Conservation (phyloP, 768 basidiomycete genomes). For the Imleria badia region DNA sequence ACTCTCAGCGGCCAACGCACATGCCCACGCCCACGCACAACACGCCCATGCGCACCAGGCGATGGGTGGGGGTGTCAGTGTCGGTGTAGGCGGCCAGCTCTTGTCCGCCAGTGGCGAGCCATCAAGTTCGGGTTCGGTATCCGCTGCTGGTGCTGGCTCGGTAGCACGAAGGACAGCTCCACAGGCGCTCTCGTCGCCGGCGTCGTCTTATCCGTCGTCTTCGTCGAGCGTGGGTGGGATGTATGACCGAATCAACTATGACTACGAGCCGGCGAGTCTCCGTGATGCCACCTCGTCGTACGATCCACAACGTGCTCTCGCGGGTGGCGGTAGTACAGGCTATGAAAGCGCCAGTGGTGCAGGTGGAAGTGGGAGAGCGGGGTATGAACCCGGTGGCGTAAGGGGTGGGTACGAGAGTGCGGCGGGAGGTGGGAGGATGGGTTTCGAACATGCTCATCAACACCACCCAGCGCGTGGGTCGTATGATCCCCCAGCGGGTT, state of each 20-base stretch:
- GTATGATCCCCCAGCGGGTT: slow-evolving; percentile 25
- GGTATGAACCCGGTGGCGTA: slow-evolving; percentile 18
- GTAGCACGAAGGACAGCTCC: slow-evolving; percentile 13
- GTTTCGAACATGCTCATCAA: slow-evolving; percentile 29
- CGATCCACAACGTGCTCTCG: slow-evolving; percentile 22
- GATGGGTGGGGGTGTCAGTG: slow-evolving; percentile 5
- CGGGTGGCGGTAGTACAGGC: slow-evolving; percentile 1
- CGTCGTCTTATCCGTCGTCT: slow-evolving; percentile 18
- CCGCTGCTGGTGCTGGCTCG: background rate
- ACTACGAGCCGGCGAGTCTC: slow-evolving; percentile 16
- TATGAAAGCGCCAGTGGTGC: slow-evolving; percentile 18
- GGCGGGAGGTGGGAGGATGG: slow-evolving; percentile 9
- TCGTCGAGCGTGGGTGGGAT: slow-evolving; percentile 17
- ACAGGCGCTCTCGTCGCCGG: slow-evolving; percentile 14
- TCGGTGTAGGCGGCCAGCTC: slow-evolving; percentile 19
- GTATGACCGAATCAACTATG: slow-evolving; percentile 25
- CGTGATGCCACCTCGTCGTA: slow-evolving; percentile 18
- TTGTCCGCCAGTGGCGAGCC: slow-evolving; percentile 14
- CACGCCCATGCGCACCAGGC: slow-evolving; percentile 16
- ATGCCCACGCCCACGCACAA: slow-evolving; percentile 9
- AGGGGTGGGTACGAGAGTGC: slow-evolving; percentile 25
- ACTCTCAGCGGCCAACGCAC: slow-evolving; percentile 17
- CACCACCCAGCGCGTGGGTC: slow-evolving; percentile 24
- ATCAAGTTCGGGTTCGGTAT: slow-evolving; percentile 11
- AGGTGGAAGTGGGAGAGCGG: slow-evolving; percentile 15